Percentiles rank a stretch among this genome's conserved stretches.
These are phyloP conservation scores for Panaeolus cyanescens DNA, from an alignment of 768 basidiomycete species.

Conservation along the genomic window DNA sequence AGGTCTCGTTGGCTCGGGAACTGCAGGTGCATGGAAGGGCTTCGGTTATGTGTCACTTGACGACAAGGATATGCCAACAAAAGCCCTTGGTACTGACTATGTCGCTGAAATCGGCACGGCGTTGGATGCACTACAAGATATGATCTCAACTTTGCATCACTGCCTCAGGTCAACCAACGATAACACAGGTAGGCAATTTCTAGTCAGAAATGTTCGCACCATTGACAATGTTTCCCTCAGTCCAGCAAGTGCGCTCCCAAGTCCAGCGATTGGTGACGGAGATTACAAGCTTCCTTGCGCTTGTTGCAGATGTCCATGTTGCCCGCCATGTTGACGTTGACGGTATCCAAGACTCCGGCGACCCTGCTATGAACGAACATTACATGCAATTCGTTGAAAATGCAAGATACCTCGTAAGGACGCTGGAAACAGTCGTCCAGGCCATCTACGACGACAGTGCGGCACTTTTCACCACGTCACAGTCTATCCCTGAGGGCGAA, in stretches of 20 bases:
- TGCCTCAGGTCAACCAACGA: constrained; percentile 33
- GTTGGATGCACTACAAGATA: constrained; percentile 51
- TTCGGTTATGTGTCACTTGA: constrained; percentile 76
- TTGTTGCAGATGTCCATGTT: constrained; percentile 72
- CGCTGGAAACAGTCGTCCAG: constrained; percentile 70
- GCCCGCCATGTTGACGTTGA: constrained; percentile 85
- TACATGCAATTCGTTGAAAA: constrained; percentile 70
- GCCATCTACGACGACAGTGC: constrained; percentile 74
- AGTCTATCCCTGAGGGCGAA: constrained; percentile 48
- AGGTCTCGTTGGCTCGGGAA: constrained; percentile 80
- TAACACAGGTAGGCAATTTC: constrained; percentile 35
- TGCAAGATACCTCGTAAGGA: constrained; percentile 68
- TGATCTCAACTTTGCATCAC: constrained; percentile 40
- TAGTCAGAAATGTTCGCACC: background rate
- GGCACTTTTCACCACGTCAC: constrained; percentile 58
- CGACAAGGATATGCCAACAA: constrained; percentile 47
- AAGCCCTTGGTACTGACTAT: constrained; percentile 50
- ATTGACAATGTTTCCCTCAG: constrained; percentile 20
- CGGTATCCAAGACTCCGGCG: constrained; percentile 57
- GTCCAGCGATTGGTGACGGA: constrained; percentile 56
- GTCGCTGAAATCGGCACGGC: constrained; percentile 54
- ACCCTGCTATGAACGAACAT: constrained; percentile 43
- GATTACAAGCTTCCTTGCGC: constrained; percentile 58
- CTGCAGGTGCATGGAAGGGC: constrained; percentile 78
- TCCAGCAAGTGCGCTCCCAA: constrained; percentile 40